Percentiles rank a stretch among this genome's conserved stretches.
phyloP scores from a whole-genome alignment of 768 basidiomycete genomes.

The Lactarius quietus region DNA sequence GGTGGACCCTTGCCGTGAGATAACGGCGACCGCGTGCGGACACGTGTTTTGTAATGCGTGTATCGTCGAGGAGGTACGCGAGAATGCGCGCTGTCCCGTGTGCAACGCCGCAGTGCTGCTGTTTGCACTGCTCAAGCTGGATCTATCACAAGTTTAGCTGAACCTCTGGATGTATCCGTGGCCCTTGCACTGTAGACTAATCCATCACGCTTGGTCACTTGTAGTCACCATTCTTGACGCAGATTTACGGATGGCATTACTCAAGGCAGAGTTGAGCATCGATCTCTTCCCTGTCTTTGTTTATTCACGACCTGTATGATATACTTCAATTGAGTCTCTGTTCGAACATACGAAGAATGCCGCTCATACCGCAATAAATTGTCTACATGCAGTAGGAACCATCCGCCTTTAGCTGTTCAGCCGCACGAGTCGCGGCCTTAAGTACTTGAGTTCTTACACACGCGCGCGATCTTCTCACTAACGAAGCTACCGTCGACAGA shows the following conservation, averaged over 20 bases:
- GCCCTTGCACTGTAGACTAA: background rate
- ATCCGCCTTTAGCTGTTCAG: too few relatives aligned
- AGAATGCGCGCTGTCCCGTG: slow-evolving; percentile 25
- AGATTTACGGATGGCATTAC: background rate
- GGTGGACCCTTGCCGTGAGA: slow-evolving; percentile 22
- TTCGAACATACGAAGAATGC: too few relatives aligned
- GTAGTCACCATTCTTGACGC: background rate
- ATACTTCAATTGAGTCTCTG: too few relatives aligned
- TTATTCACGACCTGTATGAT: background rate
- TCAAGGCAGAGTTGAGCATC: background rate
- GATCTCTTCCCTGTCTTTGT: background rate
- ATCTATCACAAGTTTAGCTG: slow-evolving; percentile 6
- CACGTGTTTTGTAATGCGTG: slow-evolving; percentile 26
- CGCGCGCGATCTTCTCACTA: too few relatives aligned
- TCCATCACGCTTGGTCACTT: background rate
- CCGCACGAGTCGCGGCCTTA: too few relatives aligned
- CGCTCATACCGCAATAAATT: too few relatives aligned
- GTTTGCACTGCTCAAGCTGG: slow-evolving; percentile 26
- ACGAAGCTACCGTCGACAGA: too few relatives aligned
- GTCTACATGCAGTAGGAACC: too few relatives aligned
- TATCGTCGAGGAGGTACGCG: slow-evolving; percentile 24
- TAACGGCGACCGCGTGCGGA: slow-evolving; percentile 24
- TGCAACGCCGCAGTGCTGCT: slow-evolving; percentile 23
- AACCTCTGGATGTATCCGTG: background rate
- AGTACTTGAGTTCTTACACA: too few relatives aligned